phyloP scores from a whole-genome alignment of 1,139 yeast genomes.

The Arxiozyma bovina region DNA sequence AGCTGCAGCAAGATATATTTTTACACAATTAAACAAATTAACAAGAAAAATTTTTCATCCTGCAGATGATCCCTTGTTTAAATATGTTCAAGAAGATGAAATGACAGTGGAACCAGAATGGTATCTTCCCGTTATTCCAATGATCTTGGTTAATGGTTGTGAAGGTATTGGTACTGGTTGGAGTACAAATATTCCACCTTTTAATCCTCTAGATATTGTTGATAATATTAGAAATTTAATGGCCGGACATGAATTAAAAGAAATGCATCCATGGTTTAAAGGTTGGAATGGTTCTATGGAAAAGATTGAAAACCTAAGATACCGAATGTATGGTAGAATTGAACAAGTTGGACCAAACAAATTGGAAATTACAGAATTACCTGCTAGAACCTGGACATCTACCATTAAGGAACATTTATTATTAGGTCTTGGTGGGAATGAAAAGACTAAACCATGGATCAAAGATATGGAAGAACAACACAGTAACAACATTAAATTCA shows the following conservation, averaged over 20 bases:
- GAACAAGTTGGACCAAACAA: slow-evolving; percentile 75
- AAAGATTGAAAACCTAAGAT: slow-evolving; percentile 54
- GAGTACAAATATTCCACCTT: slow-evolving; percentile 90
- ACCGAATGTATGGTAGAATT: slow-evolving; percentile 66
- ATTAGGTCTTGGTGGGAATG: slow-evolving; percentile 64
- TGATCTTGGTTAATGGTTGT: slow-evolving; percentile 87
- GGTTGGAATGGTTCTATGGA: slow-evolving; percentile 90
- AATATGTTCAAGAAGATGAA: slow-evolving; percentile 87
- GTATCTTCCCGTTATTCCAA: slow-evolving; percentile 89
- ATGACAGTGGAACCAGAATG: slow-evolving; percentile 92
- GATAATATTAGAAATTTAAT: slow-evolving; percentile 62
- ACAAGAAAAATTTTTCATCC: slow-evolving; percentile 72
- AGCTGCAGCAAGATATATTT: slow-evolving; percentile 96
- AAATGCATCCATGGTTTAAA: slow-evolving; percentile 89
- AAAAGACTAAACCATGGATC: slow-evolving; percentile 72
- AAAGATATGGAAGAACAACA: slow-evolving; percentile 95
- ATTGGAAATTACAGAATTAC: slow-evolving; percentile 84
- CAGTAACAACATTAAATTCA: slow-evolving; percentile 68
- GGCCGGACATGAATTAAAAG: slow-evolving; percentile 60
- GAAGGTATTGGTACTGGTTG: slow-evolving; percentile 99
- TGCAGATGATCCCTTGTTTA: slow-evolving; percentile 69
- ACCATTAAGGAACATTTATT: slow-evolving; percentile 78
- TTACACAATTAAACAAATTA: slow-evolving; percentile 70
- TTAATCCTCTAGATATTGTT: slow-evolving; percentile 78
- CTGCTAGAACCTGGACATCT: slow-evolving; percentile 88